Conservation (phyloP, 192 early-diverging fungal species). For the Glomus cerebriforme region DNA sequence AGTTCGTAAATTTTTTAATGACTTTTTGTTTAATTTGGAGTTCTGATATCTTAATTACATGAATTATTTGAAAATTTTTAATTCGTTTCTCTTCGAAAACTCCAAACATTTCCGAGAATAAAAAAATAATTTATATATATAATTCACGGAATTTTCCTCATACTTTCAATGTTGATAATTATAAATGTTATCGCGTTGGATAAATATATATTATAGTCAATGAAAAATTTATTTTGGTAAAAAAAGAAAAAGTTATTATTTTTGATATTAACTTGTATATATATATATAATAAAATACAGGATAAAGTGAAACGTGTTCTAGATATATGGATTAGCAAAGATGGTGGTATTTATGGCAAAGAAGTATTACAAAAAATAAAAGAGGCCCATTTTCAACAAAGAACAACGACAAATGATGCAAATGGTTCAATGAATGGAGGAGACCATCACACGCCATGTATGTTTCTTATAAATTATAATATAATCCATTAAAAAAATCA, state of each 20-base stretch:
- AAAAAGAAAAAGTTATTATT: constrained; percentile 4
- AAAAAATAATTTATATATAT: too few relatives aligned
- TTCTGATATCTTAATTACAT: too few relatives aligned
- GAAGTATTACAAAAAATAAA: constrained; percentile 27
- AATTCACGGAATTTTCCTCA: too few relatives aligned
- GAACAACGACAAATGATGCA: background rate
- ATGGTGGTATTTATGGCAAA: constrained; percentile 24
- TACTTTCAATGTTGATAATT: background rate
- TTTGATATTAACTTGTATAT: background rate
- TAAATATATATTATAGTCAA: background rate
- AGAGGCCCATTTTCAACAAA: constrained; percentile 21
- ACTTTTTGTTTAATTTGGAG: too few relatives aligned
- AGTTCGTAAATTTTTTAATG: too few relatives aligned
- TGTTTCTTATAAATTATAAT: background rate
- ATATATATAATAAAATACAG: constrained; percentile 37
- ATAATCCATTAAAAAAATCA: background rate
- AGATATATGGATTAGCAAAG: constrained; percentile 39
- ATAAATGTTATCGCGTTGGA: background rate
- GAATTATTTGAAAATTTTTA: too few relatives aligned
- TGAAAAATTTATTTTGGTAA: too few relatives aligned
- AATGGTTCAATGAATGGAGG: background rate
- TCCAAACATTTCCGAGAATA: too few relatives aligned
- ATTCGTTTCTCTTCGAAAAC: too few relatives aligned
- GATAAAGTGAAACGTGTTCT: constrained; percentile 52
- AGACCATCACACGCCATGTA: constrained; percentile 2